Evolutionary conservation across 208 protist genomes (phyloP).

Genomic region (Wallacemonas sp.): DNA sequence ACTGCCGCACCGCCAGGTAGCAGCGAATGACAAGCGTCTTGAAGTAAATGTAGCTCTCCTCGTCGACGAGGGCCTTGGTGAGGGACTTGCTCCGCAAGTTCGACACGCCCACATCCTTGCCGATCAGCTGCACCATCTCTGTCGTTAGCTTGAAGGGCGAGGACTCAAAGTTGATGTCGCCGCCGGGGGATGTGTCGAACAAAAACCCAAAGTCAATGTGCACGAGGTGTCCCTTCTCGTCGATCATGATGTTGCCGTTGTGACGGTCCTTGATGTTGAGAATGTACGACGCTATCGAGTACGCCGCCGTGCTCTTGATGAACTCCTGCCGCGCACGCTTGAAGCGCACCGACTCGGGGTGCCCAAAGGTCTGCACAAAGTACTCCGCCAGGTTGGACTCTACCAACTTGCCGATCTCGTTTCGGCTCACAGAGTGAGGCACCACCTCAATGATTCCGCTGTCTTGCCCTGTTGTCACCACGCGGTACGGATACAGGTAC

Average conservation of each 20-base stretch:
- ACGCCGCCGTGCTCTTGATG: conserved; percentile 90
- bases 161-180: conserved; percentile 94
- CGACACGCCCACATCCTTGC: conserved; percentile 60
- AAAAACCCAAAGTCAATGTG: conserved; percentile 99
- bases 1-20: conserved; percentile 86
- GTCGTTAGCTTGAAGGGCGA: conserved; percentile 93
- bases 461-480: conserved; percentile 85
- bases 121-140: conserved; percentile 94
- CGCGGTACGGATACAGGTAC: conserved; percentile 93
- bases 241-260: conserved; percentile 96
- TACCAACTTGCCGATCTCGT: conserved; percentile 90
- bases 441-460: conserved; percentile 94
- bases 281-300: conserved; percentile 94
- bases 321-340: conserved; percentile 90
- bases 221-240: conserved; percentile 90
- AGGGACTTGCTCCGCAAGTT: conserved; percentile 60
- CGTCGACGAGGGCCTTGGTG: conserved; percentile 71
- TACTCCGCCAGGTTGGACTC: conserved; percentile 90
- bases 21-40: conserved; percentile 72
- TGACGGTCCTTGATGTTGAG: conserved; percentile 96
- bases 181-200: conserved; percentile 94
- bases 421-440: conserved; percentile 80
- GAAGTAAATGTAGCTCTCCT: conserved; percentile 85
- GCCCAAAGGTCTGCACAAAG: conserved; percentile 92
- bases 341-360: conserved; percentile 78